Conservation (phyloP, 2,329 filamentous ascomycete species). For the Venturia aucupariae region DNA sequence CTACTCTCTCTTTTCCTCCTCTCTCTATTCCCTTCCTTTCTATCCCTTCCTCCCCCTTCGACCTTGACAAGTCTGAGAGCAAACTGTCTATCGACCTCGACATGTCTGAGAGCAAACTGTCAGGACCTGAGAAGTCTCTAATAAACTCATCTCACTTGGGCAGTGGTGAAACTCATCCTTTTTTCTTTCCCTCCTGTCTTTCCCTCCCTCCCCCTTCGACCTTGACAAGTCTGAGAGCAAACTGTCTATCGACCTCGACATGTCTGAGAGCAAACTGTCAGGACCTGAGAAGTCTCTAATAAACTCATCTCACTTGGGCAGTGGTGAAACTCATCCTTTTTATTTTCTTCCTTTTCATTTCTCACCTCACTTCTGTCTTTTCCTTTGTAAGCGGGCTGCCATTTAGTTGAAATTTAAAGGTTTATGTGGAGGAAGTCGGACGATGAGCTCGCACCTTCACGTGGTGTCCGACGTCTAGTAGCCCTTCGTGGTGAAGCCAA, state of each 20-base stretch:
- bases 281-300: too few species aligned
- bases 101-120: too few species aligned
- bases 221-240: too few species aligned
- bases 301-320: too few species aligned
- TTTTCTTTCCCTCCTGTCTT: too few species aligned
- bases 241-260: too few species aligned
- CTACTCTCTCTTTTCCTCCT: background rate
- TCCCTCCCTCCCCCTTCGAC: background rate
- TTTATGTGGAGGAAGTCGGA: slow-evolving; percentile 5
- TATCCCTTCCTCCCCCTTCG: background rate
- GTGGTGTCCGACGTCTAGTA: slow-evolving; percentile 5
- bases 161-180: too few species aligned
- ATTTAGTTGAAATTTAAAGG: background rate
- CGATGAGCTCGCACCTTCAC: slow-evolving; percentile 7
- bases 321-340: background rate
- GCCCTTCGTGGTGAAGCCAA: background rate
- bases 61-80: too few species aligned
- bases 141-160: too few species aligned
- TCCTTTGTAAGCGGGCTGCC: background rate
- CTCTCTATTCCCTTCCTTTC: background rate
- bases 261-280: too few species aligned
- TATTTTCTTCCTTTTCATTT: background rate
- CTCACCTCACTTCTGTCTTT: background rate
- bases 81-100: too few species aligned
- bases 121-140: too few species aligned